phyloP scores from a whole-genome alignment of 2,329 filamentous ascomycete genomes.

The Penicillium sp. region DNA sequence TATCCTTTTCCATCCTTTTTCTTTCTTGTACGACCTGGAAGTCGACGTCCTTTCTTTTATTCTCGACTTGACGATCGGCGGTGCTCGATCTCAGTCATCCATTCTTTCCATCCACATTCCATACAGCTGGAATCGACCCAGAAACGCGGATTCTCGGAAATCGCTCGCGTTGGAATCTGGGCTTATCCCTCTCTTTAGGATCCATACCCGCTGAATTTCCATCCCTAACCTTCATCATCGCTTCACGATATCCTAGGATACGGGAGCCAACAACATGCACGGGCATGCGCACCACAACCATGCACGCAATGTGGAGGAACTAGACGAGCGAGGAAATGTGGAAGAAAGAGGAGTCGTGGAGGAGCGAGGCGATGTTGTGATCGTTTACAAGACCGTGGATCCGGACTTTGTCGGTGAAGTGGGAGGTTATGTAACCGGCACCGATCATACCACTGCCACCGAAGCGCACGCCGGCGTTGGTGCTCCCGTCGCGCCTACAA shows the following conservation, averaged over 20 bases:
- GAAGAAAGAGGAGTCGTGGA: constrained; percentile 7
- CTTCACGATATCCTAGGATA: constrained; percentile 4
- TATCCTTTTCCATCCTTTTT: constrained; percentile 2
- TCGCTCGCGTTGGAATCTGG: constrained; percentile 21
- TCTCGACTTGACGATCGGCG: constrained; percentile 17
- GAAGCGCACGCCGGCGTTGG: constrained; percentile 26
- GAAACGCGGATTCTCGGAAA: constrained; percentile 14
- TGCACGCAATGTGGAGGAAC: constrained; percentile 22
- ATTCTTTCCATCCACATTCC: constrained; percentile 31
- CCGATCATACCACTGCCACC: constrained; percentile 15
- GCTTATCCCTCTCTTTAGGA: constrained; percentile 9
- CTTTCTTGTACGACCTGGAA: constrained; percentile 22
- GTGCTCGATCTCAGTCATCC: constrained; percentile 24
- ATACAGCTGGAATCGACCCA: constrained; percentile 11
- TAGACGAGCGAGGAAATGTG: constrained; percentile 14
- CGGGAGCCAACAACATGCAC: constrained; percentile 28
- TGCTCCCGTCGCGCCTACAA: constrained; percentile 25
- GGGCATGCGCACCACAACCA: constrained; percentile 34
- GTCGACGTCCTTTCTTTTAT: constrained; percentile 26
- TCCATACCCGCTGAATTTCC: background rate
- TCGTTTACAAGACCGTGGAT: constrained; percentile 53
- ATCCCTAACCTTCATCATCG: background rate
- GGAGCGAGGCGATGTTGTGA: constrained; percentile 17
- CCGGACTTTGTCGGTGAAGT: constrained; percentile 54
- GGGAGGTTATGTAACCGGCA: constrained; percentile 47